Conservation (phyloP, 192 early-diverging fungal species). For the Backusella westeae region DNA sequence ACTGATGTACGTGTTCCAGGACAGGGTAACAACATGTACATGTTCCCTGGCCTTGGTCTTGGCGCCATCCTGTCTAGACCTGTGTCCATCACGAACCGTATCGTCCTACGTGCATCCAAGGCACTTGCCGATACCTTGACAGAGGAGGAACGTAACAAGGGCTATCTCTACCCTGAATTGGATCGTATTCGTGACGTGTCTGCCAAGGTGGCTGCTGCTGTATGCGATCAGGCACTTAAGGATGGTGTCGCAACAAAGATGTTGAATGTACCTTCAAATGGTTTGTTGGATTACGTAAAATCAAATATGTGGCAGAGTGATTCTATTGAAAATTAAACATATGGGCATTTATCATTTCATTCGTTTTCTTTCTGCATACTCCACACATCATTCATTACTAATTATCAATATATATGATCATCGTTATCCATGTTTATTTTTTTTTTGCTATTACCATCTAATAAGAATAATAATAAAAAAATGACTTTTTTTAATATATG, state of each 20-base stretch:
- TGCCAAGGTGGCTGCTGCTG: conserved; percentile 77
- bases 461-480: background rate
- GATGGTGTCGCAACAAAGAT: conserved; percentile 25
- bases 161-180: conserved; percentile 83
- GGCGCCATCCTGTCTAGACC: conserved; percentile 79
- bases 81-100: conserved; percentile 65
- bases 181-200: conserved; percentile 86
- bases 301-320: conserved; percentile 26
- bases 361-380: background rate
- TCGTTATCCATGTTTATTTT: background rate
- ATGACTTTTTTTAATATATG: background rate
- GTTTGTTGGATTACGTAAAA: conserved; percentile 18
- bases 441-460: background rate
- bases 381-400: background rate
- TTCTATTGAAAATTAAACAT: background rate
- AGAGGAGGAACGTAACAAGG: conserved; percentile 60
- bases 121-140: conserved; percentile 78
- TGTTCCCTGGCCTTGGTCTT: conserved; percentile 83
- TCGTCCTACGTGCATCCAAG: conserved; percentile 79
- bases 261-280: conserved; percentile 3
- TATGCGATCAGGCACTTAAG: conserved; percentile 50
- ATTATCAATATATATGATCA: background rate
- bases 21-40: conserved; percentile 82
- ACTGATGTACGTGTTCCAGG: conserved; percentile 60
- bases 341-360: background rate